These are phyloP conservation scores for Diphasiastrum complanatum DNA, from an alignment of 83 land plant genomes.

Conservation along the genomic window DNA sequence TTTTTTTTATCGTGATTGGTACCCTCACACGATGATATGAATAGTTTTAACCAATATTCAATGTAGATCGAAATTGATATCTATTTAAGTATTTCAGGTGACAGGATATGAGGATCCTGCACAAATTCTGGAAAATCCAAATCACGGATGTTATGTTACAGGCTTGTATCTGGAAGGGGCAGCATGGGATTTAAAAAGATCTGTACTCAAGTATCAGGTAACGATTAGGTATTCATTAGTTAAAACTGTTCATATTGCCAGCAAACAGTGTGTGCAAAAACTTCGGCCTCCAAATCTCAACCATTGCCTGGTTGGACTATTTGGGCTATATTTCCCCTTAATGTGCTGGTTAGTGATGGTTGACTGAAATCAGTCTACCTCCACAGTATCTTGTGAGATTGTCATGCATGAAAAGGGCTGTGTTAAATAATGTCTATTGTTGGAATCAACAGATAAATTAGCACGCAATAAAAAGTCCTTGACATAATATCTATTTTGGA, in stretches of 20 bases:
- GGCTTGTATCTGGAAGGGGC: constrained; percentile 40
- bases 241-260: too few relatives aligned
- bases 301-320: too few relatives aligned
- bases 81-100: constrained; percentile 13
- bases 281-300: too few relatives aligned
- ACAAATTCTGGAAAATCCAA: constrained; percentile 28
- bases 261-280: too few relatives aligned
- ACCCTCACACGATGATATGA: neutral
- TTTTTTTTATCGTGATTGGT: neutral
- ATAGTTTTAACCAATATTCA: neutral
- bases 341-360: too few relatives aligned
- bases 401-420: too few relatives aligned
- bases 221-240: neutral
- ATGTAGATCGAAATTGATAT: neutral
- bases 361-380: too few relatives aligned
- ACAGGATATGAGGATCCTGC: constrained; percentile 7
- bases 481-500: too few relatives aligned
- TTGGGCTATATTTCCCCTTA: neutral
- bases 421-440: too few relatives aligned
- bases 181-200: constrained; percentile 22
- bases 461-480: too few relatives aligned
- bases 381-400: too few relatives aligned
- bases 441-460: too few relatives aligned
- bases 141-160: constrained; percentile 32
- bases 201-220: constrained; percentile 33